Base-by-base conservation (phyloP, 164 flowering plant genomes). In the Chimonanthus salicifolius region DNA sequence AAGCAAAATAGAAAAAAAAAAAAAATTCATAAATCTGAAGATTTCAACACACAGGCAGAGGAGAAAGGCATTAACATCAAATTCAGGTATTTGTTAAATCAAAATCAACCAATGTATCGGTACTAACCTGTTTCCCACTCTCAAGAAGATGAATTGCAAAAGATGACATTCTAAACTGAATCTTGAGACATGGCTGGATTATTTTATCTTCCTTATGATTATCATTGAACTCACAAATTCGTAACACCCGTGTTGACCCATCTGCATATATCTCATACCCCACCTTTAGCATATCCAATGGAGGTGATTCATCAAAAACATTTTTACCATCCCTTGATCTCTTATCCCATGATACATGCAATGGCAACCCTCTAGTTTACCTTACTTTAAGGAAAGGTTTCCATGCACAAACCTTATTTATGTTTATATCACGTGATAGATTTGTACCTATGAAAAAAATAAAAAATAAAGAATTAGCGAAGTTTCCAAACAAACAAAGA, bases 231-330 rank as follows among this genome's bases (percentile, higher is more conserved):
- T 84, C 90, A 80, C 86, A 91, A 75, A 95, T 84, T 51, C 89
- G 85, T 73, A 95, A 75, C 76, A 95, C 91, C 63, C 99, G 82
- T 48, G 94, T 89, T 1, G 87, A 80, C 68, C 99, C 99, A 80
- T 92, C 96, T 58, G 97, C 90, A 84, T 85, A 90, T 63, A 95
- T 86, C 83, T 90, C 92, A 85, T 85, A 95, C 7, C 98, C 98
- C 71, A 88, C 79, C 78, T 85, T 89, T 45, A 69, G 79, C 77
- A 81, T 80, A 77, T 83, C 88, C n/a, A 73, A 58, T 58, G 72
- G 79, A 75, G 47, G 72, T 58, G 69, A 74, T 62, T 78, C 84
- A 74, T 79, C 82, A 75, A 72, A 46, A 62, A 74, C 73, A 74
- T 62, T 71, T 74, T 58, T 79, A 75, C 78, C 77, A 8, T 78